Conservation (phyloP, 2,329 filamentous ascomycete species). For the Phaeoacremonium minimum region DNA sequence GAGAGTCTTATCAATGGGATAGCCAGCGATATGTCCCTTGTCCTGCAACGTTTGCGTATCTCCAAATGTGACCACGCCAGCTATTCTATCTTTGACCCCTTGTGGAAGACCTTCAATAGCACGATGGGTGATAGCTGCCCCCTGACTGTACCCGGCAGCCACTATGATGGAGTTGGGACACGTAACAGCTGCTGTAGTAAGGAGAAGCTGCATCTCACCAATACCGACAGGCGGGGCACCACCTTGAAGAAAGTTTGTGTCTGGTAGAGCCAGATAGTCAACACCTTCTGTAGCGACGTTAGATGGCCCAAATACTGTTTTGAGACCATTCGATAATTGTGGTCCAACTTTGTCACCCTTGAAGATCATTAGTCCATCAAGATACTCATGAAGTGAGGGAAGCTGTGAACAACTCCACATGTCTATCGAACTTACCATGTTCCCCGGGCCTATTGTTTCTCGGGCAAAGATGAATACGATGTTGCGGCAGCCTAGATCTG, state of each 20-base stretch:
- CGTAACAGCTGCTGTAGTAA: constrained; percentile 1
- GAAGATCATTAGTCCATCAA: no score
- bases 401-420: no score
- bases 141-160: constrained; percentile 15
- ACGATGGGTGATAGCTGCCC: constrained; percentile 24
- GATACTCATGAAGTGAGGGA: no score
- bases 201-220: constrained; percentile 9
- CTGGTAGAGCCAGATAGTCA: constrained; percentile 17
- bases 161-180: constrained; percentile 8
- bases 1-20: constrained; percentile 3
- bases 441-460: no score
- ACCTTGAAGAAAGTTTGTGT: constrained; percentile 19
- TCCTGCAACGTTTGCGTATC: constrained; percentile 16
- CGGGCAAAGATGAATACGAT: no score
- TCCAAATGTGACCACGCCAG: constrained; percentile 23
- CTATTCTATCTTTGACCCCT: constrained; percentile 14
- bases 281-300: no score
- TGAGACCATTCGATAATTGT: no score
- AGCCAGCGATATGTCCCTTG: constrained; percentile 5
- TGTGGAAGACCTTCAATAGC: constrained; percentile 20
- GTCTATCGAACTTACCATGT: no score
- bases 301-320: no score
- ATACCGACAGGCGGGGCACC: constrained; percentile 21
- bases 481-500: no score
- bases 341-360: no score